Evolutionary conservation across 345 rosid species (phyloP).

Genomic region (Eucalyptus sideroxylon): DNA sequence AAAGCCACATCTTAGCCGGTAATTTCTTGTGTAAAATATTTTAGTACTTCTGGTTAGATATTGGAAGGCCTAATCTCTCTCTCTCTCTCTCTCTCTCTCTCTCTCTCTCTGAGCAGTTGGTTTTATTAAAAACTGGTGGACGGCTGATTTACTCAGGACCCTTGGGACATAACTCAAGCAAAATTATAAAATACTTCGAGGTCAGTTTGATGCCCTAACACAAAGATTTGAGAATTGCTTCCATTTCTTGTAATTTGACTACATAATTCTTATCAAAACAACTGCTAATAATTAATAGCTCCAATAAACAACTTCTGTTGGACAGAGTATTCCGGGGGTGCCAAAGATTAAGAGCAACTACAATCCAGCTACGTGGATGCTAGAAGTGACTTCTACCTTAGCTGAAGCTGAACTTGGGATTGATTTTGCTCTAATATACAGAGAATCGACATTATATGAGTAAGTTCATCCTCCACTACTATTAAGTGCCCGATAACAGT

Average conservation of each 20-base stretch:
- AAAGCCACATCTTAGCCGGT: not conserved
- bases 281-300: not conserved
- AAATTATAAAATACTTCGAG: constrained; percentile 58
- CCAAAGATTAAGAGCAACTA: constrained; percentile 42
- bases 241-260: not conserved
- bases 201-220: constrained; percentile 9
- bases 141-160: constrained; percentile 57
- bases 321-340: constrained; percentile 46
- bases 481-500: not conserved
- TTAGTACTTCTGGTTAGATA: not conserved
- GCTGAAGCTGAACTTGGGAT: constrained; percentile 43
- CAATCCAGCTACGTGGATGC: constrained; percentile 84
- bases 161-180: constrained; percentile 46
- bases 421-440: constrained; percentile 47
- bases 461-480: constrained; percentile 7
- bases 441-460: constrained; percentile 31
- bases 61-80: not conserved
- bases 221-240: not conserved
- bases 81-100: not conserved
- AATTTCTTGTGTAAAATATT: not conserved
- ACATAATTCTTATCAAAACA: not conserved
- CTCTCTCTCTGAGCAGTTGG: constrained; percentile 22
- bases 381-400: constrained; percentile 52
- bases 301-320: not conserved
- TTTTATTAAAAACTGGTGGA: constrained; percentile 63